phyloP scores from a whole-genome alignment of 352 stramenopile genomes.

The Pythium guiyangense region DNA sequence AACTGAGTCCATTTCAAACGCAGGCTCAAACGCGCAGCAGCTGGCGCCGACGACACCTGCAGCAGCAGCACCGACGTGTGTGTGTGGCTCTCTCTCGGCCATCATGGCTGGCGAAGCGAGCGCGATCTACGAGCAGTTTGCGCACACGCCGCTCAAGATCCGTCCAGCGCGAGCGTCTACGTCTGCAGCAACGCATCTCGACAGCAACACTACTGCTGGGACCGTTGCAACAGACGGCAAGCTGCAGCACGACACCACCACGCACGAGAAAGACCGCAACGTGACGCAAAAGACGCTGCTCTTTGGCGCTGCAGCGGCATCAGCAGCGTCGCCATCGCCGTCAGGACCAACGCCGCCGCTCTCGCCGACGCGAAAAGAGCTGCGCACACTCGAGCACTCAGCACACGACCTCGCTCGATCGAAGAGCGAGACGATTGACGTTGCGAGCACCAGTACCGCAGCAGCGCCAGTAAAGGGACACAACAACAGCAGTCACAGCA shows the following conservation, averaged over 20 bases:
- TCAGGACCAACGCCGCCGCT: slow-evolving; percentile 11
- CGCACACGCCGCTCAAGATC: slow-evolving; percentile 39
- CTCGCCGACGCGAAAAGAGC: slow-evolving; percentile 19
- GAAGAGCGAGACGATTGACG: not conserved
- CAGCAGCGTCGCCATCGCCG: slow-evolving; percentile 7
- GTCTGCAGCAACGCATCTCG: not conserved
- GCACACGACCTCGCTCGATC: not conserved
- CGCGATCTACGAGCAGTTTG: slow-evolving; percentile 39
- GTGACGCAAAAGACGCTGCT: slow-evolving; percentile 9
- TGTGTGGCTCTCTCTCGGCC: no score
- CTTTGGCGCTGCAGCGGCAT: not conserved
- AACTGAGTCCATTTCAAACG: no score
- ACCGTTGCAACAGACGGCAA: not conserved
- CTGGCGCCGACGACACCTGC: no score
- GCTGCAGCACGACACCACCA: not conserved
- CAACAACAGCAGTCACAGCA: no score
- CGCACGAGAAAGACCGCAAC: not conserved
- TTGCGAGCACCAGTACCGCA: not conserved
- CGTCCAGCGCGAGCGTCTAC: slow-evolving; percentile 14
- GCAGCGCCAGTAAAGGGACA: not conserved
- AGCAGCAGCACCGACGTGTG: no score
- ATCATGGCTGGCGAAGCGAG: slow-evolving; percentile 13
- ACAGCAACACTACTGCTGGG: not conserved
- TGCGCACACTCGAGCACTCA: slow-evolving; percentile 22
- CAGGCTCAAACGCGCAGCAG: no score